Evolutionary conservation across 148 eudicot species (phyloP).

Genomic region (Vaccinium vitisidaea): DNA sequence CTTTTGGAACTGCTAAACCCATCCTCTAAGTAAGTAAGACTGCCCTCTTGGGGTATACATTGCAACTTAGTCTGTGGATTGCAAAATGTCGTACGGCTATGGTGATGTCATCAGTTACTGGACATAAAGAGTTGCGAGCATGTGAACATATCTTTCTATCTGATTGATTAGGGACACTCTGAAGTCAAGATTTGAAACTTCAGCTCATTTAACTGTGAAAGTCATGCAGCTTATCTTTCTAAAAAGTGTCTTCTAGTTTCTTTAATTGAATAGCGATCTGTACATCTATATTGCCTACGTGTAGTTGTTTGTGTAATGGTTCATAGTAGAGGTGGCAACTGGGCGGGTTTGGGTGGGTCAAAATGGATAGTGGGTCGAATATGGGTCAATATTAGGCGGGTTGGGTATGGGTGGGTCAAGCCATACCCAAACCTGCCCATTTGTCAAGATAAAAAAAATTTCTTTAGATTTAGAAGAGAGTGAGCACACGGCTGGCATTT

Average conservation of each 20-base stretch:
- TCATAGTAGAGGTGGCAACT: neutral
- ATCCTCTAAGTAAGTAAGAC: neutral
- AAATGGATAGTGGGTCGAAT: too few species aligned
- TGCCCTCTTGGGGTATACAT: neutral
- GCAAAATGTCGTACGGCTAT: neutral
- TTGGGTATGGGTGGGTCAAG: too few species aligned
- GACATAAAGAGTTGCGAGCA: neutral
- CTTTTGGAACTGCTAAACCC: neutral
- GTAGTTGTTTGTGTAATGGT: neutral
- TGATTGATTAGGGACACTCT: neutral
- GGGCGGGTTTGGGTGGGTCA: too few species aligned
- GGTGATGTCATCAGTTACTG: neutral
- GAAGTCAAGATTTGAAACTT: neutral
- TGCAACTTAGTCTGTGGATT: neutral
- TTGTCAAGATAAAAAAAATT: too few species aligned
- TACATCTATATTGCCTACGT: neutral
- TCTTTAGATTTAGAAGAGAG: constrained; percentile 7
- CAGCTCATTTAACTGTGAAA: neutral
- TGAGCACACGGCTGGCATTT: constrained; percentile 17
- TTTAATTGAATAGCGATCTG: neutral
- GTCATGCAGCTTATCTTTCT: neutral
- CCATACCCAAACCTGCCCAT: too few species aligned
- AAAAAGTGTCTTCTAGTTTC: neutral
- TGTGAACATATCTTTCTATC: neutral
- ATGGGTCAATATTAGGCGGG: too few species aligned